A percentile compares a stretch with the other conserved stretches of the same genome.
These are phyloP conservation scores for Botryotinia convoluta DNA, from an alignment of 2,329 filamentous ascomycete species.

Conservation along the genomic window DNA sequence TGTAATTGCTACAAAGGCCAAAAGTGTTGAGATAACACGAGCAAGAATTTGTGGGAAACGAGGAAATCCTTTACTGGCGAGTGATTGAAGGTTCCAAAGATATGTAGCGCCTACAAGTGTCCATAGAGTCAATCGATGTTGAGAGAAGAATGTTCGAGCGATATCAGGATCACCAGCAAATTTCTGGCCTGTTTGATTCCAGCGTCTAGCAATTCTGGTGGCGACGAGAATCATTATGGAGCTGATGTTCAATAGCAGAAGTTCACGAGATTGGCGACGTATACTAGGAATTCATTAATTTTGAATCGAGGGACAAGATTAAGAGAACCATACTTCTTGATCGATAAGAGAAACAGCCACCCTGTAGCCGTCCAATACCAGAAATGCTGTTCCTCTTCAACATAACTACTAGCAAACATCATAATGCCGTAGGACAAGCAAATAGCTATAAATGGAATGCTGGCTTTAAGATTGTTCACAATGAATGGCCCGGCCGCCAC, in stretches of 20 bases:
- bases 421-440: slow-evolving; percentile 70
- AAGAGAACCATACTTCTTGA: slow-evolving; percentile 41
- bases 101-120: slow-evolving; percentile 67
- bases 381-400: slow-evolving; percentile 97
- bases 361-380: slow-evolving; percentile 88
- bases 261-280: slow-evolving; percentile 24
- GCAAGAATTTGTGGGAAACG: slow-evolving; percentile 34
- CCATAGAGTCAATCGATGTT: slow-evolving; percentile 71
- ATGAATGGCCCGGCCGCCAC: slow-evolving; percentile 44
- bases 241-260: slow-evolving; percentile 25
- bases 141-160: slow-evolving; percentile 65
- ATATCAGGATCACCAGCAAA: slow-evolving; percentile 89
- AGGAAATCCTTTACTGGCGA: slow-evolving; percentile 31
- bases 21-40: slow-evolving; percentile 39
- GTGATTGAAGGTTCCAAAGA: slow-evolving; percentile 44
- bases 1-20: slow-evolving; percentile 59
- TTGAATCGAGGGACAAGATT: not conserved
- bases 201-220: slow-evolving; percentile 69
- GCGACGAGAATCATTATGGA: slow-evolving; percentile 53
- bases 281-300: slow-evolving; percentile 26
- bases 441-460: slow-evolving; percentile 49
- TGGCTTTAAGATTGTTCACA: slow-evolving; percentile 34
- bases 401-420: slow-evolving; percentile 98
- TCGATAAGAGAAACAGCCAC: slow-evolving; percentile 59
- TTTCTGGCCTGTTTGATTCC: slow-evolving; percentile 98